phyloP scores from a whole-genome alignment of 192 early-diverging fungal species.

The Chytriomyces sp. region DNA sequence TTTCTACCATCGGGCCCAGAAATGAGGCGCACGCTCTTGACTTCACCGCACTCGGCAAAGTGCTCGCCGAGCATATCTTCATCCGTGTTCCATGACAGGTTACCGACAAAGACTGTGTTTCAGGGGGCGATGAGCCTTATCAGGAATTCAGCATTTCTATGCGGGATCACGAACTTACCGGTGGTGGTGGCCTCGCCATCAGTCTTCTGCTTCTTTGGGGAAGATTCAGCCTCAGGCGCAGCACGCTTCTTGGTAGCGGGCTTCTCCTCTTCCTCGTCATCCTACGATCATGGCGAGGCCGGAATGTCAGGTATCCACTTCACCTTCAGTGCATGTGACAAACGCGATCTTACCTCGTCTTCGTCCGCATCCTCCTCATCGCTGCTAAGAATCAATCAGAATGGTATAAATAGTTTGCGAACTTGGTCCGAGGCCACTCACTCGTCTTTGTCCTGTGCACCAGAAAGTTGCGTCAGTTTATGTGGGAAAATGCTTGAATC shows the following conservation, averaged over 20 bases:
- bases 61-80: conserved; percentile 64
- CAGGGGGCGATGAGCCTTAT: not conserved
- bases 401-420: too few species aligned
- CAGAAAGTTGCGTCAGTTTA: too few species aligned
- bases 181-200: not conserved
- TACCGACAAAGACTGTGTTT: conserved; percentile 63
- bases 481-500: too few species aligned
- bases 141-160: not conserved
- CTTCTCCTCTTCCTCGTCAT: conserved; percentile 7
- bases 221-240: conserved; percentile 7
- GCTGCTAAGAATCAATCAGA: too few species aligned
- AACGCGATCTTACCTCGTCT: not conserved
- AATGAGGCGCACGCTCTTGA: conserved; percentile 76
- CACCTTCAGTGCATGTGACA: too few species aligned
- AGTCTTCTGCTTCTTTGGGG: conserved; percentile 27
- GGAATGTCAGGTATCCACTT: too few species aligned
- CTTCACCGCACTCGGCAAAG: conserved; percentile 72
- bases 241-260: conserved; percentile 30
- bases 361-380: too few species aligned
- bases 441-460: too few species aligned
- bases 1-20: conserved; percentile 69
- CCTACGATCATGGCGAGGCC: too few species aligned
- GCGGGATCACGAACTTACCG: not conserved
- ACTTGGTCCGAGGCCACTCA: too few species aligned
- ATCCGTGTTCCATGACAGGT: conserved; percentile 72